These are phyloP conservation scores for Phytophthora megakarya DNA, from an alignment of 352 stramenopile species.

Conservation along the genomic window DNA sequence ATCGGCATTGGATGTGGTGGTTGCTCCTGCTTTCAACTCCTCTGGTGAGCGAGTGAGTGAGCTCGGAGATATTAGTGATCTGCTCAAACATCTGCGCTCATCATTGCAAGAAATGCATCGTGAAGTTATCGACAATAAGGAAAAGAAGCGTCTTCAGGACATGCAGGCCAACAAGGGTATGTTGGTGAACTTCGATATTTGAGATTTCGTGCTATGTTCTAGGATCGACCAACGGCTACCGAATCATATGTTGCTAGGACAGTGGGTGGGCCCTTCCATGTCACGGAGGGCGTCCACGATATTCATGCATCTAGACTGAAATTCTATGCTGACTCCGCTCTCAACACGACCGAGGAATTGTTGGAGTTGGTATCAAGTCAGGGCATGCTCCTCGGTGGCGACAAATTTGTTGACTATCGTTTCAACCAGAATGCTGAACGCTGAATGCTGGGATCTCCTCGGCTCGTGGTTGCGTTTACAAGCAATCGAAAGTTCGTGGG, in stretches of 20 bases:
- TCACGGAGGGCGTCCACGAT: no score
- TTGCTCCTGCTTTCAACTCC: no score
- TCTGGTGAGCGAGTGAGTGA: not conserved
- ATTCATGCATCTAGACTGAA: no score
- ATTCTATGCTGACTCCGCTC: no score
- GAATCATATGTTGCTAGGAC: slow-evolving; percentile 20
- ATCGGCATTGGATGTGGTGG: not conserved
- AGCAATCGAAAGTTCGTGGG: no score
- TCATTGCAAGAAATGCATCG: slow-evolving; percentile 16
- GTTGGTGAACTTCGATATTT: slow-evolving; percentile 20
- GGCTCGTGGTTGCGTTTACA: no score
- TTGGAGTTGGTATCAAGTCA: no score
- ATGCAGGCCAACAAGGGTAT: slow-evolving; percentile 1
- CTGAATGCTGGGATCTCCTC: no score
- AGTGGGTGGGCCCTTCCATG: slow-evolving; percentile 29
- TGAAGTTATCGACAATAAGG: slow-evolving; percentile 4
- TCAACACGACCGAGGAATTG: no score
- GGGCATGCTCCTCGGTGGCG: no score
- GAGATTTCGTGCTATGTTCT: slow-evolving; percentile 33
- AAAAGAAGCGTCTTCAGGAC: not conserved
- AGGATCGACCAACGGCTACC: slow-evolving; percentile 17
- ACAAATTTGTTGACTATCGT: no score
- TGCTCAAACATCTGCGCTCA: not conserved
- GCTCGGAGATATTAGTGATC: not conserved
- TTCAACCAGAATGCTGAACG: no score